Base-by-base conservation (phyloP, 805 yeast genomes). In the Pichia exigua region DNA sequence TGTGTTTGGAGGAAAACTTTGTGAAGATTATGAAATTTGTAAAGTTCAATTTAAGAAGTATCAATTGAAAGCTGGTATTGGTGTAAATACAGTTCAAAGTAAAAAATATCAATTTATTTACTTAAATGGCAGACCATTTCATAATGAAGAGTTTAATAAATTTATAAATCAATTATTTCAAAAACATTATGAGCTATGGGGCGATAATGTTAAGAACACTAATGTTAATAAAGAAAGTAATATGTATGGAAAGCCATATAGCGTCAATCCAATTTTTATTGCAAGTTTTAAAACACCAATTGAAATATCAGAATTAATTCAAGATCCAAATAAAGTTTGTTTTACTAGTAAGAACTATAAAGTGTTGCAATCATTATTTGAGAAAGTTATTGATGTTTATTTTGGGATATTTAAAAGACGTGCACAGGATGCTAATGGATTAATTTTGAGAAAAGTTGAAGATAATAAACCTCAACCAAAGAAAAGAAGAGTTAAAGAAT, bases 21-120 rank as follows among this genome's bases (percentile, higher is more conserved):
- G 59, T 1, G 50, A 56, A 1, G 49, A 59, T 4, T 65, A 55
- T 49, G 70, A 72, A 42, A 46, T 57, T 3, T 54, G 71, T 3
- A 54, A 60, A 26, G 69, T 69, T 0, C 43, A 50, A 5, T 67
- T 54, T 47, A 53, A 63, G 8, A 63, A 63, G 1, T 65, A 61
- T 45, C 53, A 53, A 9, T 40, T 59, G 69, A n/a, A 60, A 0
- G 78, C 79, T 3, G 54, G 74, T 0, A 64, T 81, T 12, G 76
- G 79, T 0, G 59, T 57, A 4, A 39, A 49, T 0, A 68, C 77
- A 1, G 54, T 64, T 1, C 68, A 68, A 49, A 60, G 73, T 0
- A 71, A 65, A 43, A 53, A 58, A 1, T 67, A 70, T 51, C 86
- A 81, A 56, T 73, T 69, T 47, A 57, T 79, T 1, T 75, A 69